phyloP scores from a whole-genome alignment of 1,284 basidiomycete genomes.

The Pseudozyma pruni region DNA sequence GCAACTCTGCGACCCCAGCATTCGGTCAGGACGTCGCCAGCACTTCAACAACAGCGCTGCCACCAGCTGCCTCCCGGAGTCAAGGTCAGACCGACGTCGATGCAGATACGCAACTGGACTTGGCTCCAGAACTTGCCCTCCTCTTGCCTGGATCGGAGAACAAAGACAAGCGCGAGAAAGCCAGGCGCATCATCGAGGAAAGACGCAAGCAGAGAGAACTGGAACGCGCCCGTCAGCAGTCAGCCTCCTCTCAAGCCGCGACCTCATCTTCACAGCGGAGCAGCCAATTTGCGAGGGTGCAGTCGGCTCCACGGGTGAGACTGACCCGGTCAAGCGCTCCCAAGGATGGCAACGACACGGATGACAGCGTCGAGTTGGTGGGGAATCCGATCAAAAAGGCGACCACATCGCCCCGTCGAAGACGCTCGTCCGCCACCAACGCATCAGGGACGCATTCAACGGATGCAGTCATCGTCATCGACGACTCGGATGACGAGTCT shows the following conservation, averaged over 20 bases:
- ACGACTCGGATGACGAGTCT: constrained; percentile 26
- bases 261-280: constrained; percentile 7
- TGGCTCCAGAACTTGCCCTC: constrained; percentile 52
- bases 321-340: not conserved
- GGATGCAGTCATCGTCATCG: constrained; percentile 6
- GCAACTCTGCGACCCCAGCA: constrained; percentile 21
- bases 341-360: constrained; percentile 17
- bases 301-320: constrained; percentile 15
- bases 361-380: constrained; percentile 27
- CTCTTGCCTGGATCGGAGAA: constrained; percentile 48
- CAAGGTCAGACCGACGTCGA: constrained; percentile 4
- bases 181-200: constrained; percentile 31
- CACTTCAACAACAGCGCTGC: not conserved
- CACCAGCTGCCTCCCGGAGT: not conserved
- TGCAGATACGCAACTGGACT: constrained; percentile 22
- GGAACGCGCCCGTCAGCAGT: constrained; percentile 15
- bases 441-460: constrained; percentile 5
- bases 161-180: constrained; percentile 45
- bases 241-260: constrained; percentile 5
- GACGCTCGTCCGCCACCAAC: constrained; percentile 4
- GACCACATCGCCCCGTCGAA: constrained; percentile 2
- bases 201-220: constrained; percentile 19
- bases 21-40: constrained; percentile 9
- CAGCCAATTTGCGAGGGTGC: constrained; percentile 4
- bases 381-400: constrained; percentile 4